Evolutionary conservation across 1,284 basidiomycete species (phyloP).

Genomic region (Puccinia polysora): DNA sequence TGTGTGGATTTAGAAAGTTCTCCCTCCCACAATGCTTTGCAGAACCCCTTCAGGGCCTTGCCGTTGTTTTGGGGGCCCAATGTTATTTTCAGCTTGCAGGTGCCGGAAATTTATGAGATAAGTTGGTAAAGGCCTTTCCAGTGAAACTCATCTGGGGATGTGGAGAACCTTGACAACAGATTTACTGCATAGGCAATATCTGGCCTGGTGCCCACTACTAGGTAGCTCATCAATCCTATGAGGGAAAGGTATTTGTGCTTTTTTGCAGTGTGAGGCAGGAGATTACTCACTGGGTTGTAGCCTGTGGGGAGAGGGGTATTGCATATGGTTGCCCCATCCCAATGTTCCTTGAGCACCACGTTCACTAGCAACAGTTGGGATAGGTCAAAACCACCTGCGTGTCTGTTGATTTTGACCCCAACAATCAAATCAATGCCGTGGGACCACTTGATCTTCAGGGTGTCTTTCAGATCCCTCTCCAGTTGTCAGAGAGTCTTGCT

Average conservation of each 20-base stretch:
- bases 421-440: neutral
- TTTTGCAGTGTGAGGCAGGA: neutral
- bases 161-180: neutral
- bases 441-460: neutral
- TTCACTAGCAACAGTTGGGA: neutral
- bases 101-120: neutral
- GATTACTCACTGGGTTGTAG: neutral
- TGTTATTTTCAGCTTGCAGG: too few species aligned
- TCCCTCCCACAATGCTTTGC: neutral
- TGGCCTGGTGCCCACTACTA: neutral
- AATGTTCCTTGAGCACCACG: too few species aligned
- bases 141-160: neutral
- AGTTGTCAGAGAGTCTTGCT: neutral
- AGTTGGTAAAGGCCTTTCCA: neutral
- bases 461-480: too few species aligned
- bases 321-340: neutral
- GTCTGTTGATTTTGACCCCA: neutral
- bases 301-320: neutral
- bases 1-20: neutral
- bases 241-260: neutral
- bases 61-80: neutral
- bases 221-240: neutral
- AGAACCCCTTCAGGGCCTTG: neutral
- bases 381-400: neutral
- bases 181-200: neutral